Conservation (phyloP, 2,329 filamentous ascomycete species). For the Colletotrichum tamarilloi region DNA sequence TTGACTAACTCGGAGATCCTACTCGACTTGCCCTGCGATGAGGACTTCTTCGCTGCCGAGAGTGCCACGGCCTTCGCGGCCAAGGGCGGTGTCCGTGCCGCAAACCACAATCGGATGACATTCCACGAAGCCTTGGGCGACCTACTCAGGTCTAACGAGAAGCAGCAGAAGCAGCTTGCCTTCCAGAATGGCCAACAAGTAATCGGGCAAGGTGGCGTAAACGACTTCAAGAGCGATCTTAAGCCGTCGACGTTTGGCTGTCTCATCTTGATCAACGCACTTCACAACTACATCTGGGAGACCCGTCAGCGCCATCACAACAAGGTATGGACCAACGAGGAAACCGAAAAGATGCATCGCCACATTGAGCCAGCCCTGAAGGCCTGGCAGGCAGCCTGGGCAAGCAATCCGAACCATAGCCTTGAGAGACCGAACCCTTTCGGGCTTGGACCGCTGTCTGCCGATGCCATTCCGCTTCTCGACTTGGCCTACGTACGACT, state of each 20-base stretch:
- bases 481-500: constrained; percentile 93
- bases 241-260: constrained; percentile 93
- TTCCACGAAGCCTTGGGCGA: constrained; percentile 87
- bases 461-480: constrained; percentile 89
- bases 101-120: constrained; percentile 76
- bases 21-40: constrained; percentile 90
- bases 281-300: constrained; percentile 99
- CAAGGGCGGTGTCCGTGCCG: constrained; percentile 77
- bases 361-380: constrained; percentile 94
- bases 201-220: constrained; percentile 59
- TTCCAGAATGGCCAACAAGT: constrained; percentile 53
- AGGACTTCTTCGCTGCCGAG: constrained; percentile 89
- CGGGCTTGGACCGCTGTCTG: constrained; percentile 83
- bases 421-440: constrained; percentile 87
- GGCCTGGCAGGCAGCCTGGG: constrained; percentile 95
- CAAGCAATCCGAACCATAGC: constrained; percentile 85
- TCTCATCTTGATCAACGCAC: constrained; percentile 88
- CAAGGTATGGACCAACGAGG: constrained; percentile 88
- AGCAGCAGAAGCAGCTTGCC: constrained; percentile 67
- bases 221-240: constrained; percentile 65
- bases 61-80: constrained; percentile 84
- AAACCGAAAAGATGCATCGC: constrained; percentile 95
- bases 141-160: constrained; percentile 81
- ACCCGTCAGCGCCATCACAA: constrained; percentile 90
- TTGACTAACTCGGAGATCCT: constrained; percentile 94